Evolutionary conservation across 1,284 basidiomycete species (phyloP), one percentile per base, ranked within the genome.

Genomic region (Cutaneotrichosporon daszewskae): DNA sequence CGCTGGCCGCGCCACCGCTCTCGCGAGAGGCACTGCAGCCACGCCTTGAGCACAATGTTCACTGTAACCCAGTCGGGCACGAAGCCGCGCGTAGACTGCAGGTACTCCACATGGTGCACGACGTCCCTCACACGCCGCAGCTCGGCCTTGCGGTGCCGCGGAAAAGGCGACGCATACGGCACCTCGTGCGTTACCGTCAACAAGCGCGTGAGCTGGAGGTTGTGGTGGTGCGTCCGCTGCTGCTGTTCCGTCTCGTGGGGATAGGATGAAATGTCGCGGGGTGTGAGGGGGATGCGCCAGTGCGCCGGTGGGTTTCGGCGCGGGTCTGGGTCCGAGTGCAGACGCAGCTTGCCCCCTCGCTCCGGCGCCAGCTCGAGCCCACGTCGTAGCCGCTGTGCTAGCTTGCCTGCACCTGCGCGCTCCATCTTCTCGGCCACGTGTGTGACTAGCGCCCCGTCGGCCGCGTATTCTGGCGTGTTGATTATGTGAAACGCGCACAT

Each of bases 41-140:
- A 69, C 32, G 63, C 61, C 37, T 58, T 51, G 31, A 69, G 20
- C 8, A 69, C 57, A 31, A 69, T 51, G 45, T 67, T 64, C 17
- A 54, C 63, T 1, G 67, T 69, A 11, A 60, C 51, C 32, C 59
- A 49, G 53, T 68, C 62, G 4, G 67, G 67, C n/a, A 45, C 40
- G 37, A 69, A 69, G 13, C 54, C 55, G 19, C 55, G 49, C 25
- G 54, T 36, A 17, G 24, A 20, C 37, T 62, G 60, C 18, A 66
- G 37, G 17, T 37, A 45, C 29, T 53, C 45, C 17, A 69, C 62
- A 16, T 48, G 45, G 3, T 41, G 18, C 2, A 69, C 45, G 10
- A 68, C 37, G 12, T 54, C 49, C 16, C 55, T 46, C 1, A 69
- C 47, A 37, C 63, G 62, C 8, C 47, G 45, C 9, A 66, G 43